Percentiles rank a stretch among this genome's conserved stretches.
phyloP scores from a whole-genome alignment of 768 basidiomycete genomes.

The Goffeauzyma gilvescens region DNA sequence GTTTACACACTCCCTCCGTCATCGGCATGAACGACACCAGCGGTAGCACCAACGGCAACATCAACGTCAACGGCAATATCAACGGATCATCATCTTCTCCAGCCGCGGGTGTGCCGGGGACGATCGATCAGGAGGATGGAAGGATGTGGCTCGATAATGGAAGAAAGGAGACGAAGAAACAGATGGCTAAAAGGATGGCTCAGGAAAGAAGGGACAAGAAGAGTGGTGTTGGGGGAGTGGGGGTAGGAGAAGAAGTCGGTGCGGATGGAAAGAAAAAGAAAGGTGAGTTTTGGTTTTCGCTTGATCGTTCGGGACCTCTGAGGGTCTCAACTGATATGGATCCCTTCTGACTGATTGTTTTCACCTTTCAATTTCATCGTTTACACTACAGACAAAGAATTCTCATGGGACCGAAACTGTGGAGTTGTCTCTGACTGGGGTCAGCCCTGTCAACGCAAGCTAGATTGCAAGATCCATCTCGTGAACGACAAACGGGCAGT shows the following conservation, averaged over 20 bases:
- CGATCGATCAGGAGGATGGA: conserved; percentile 1
- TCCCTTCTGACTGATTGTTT: no score
- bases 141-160: conserved; percentile 4
- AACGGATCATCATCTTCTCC: not conserved
- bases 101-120: not conserved
- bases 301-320: no score
- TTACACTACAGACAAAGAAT: conserved; percentile 9
- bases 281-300: no score
- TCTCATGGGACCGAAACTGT: conserved; percentile 8
- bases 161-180: conserved; percentile 4
- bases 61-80: not conserved
- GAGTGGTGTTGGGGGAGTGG: conserved; percentile 36
- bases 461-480: conserved; percentile 11
- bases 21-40: not conserved
- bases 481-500: conserved; percentile 8
- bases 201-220: conserved; percentile 14
- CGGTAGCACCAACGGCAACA: not conserved
- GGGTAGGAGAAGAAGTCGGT: conserved; percentile 2
- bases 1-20: no score
- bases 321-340: no score
- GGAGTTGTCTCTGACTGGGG: conserved; percentile 5
- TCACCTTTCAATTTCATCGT: no score
- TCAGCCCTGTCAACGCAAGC: conserved; percentile 6
- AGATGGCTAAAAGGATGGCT: conserved; percentile 2
- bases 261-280: no score